Conservation (phyloP, 2,329 filamentous ascomycete species). For the Microdochium bolleyi region DNA sequence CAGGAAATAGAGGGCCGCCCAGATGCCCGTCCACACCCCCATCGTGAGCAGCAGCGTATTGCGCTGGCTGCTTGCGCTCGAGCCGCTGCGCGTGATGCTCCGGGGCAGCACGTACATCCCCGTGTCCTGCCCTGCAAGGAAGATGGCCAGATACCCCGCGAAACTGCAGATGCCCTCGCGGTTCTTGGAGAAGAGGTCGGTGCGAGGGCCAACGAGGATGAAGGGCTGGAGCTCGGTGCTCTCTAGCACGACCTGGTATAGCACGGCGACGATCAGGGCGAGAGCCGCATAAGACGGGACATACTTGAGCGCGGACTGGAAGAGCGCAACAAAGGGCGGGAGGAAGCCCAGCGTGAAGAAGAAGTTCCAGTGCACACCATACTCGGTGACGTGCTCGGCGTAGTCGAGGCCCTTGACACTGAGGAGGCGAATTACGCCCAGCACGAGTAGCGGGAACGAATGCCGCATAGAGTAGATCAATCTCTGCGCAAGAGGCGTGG, state of each 20-base stretch:
- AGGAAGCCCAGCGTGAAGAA: conserved; percentile 92
- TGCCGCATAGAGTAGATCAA: conserved; percentile 65
- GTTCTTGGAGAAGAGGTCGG: conserved; percentile 77
- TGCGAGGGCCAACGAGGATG: conserved; percentile 74
- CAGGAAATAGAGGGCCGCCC: conserved; percentile 63
- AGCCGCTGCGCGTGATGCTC: conserved; percentile 33
- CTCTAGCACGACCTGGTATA: conserved; percentile 72
- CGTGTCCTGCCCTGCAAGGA: conserved; percentile 77
- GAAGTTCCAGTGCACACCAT: conserved; percentile 99
- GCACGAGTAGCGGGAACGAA: conserved; percentile 70
- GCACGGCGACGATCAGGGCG: conserved; percentile 57
- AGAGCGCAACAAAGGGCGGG: conserved; percentile 79
- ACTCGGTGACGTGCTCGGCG: conserved; percentile 93
- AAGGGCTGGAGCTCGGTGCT: conserved; percentile 72
- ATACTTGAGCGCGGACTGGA: conserved; percentile 62
- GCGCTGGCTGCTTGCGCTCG: conserved; percentile 37
- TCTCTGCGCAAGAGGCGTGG: conserved; percentile 44
- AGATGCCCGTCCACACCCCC: conserved; percentile 55
- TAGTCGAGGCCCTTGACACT: conserved; percentile 94
- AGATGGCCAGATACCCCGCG: conserved; percentile 88
- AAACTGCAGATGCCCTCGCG: conserved; percentile 95
- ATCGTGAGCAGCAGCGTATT: conserved; percentile 56
- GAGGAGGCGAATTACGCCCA: conserved; percentile 74
- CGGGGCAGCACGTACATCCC: conserved; percentile 73
- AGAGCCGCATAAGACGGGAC: conserved; percentile 73